These are phyloP conservation scores for Apophysomyces ossiformis DNA, from an alignment of 371 early-diverging fungal species.

Conservation along the genomic window DNA sequence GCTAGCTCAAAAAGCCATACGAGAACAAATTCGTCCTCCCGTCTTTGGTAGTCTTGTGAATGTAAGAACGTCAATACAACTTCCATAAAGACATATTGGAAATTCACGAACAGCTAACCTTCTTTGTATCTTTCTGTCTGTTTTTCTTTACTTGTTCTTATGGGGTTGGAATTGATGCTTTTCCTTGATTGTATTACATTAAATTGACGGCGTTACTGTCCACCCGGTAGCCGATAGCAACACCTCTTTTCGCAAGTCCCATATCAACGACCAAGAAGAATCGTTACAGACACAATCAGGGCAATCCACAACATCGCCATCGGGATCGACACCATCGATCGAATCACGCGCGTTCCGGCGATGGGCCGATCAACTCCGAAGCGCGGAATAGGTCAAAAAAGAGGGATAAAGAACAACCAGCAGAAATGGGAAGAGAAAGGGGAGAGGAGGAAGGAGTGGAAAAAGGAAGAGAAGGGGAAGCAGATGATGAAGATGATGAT, in stretches of 20 bases:
- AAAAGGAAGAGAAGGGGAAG: neutral
- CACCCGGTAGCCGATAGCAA: neutral
- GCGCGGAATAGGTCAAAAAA: neutral
- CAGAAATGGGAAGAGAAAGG: neutral
- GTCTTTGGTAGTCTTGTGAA: neutral
- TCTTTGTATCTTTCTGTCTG: too few species aligned
- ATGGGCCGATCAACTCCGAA: neutral
- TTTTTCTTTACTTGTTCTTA: too few species aligned
- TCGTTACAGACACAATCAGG: neutral
- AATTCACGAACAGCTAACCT: too few species aligned
- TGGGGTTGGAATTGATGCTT: too few species aligned
- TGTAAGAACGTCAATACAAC: too few species aligned
- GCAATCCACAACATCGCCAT: neutral
- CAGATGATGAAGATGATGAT: neutral
- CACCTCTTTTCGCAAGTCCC: neutral
- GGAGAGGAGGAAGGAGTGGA: neutral
- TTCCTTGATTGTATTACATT: too few species aligned
- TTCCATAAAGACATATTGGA: too few species aligned
- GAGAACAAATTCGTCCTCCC: neutral
- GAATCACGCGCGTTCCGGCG: too few species aligned
- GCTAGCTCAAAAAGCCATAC: neutral
- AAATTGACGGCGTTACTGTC: too few species aligned
- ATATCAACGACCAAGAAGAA: neutral
- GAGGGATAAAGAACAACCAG: neutral
- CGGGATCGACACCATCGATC: neutral